These are phyloP conservation scores for Metroxylon sagu DNA, from an alignment of 176 grass and related monocot genomes.

Conservation along the genomic window DNA sequence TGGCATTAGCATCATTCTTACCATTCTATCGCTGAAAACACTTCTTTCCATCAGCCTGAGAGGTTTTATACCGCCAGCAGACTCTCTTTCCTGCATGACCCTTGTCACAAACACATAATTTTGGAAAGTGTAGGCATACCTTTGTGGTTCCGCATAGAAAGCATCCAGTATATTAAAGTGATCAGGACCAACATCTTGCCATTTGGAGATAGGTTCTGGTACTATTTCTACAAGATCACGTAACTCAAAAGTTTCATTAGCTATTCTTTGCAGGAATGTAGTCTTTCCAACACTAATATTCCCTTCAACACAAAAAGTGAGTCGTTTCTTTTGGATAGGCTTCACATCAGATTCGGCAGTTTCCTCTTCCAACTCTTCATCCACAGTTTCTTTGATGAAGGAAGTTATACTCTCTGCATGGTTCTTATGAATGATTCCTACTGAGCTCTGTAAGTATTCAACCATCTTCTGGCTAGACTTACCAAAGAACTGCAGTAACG, in stretches of 20 bases:
- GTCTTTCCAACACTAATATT: slow-evolving; percentile 95
- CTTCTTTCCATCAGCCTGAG: slow-evolving; percentile 99
- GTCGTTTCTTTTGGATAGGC: slow-evolving; percentile 46
- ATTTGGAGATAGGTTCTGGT: slow-evolving; percentile 80
- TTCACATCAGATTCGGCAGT: slow-evolving; percentile 21
- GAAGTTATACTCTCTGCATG: slow-evolving; percentile 90
- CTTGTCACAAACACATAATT: slow-evolving; percentile 99
- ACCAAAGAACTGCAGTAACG: slow-evolving; percentile 54
- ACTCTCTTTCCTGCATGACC: slow-evolving; percentile 98
- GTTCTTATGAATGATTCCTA: slow-evolving; percentile 93
- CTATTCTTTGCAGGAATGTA: slow-evolving; percentile 93
- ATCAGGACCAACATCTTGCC: slow-evolving; percentile 91
- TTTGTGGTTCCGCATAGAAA: slow-evolving; percentile 77
- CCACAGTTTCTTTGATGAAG: slow-evolving; percentile 87
- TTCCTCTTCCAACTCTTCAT: slow-evolving; percentile 54
- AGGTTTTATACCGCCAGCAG: slow-evolving; percentile 73
- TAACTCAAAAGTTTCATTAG: slow-evolving; percentile 92
- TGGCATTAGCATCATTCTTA: slow-evolving; percentile 13
- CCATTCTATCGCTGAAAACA: slow-evolving; percentile 93
- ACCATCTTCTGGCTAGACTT: slow-evolving; percentile 83
- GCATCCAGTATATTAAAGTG: slow-evolving; percentile 93
- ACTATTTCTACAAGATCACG: slow-evolving; percentile 96
- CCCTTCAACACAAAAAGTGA: slow-evolving; percentile 97
- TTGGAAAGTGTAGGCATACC: slow-evolving; percentile 97
- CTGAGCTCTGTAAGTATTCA: slow-evolving; percentile 70